Evolutionary conservation across 2,329 filamentous ascomycete species (phyloP), one percentile per base, ranked within the genome.

Genomic region (Diatrype stigma): DNA sequence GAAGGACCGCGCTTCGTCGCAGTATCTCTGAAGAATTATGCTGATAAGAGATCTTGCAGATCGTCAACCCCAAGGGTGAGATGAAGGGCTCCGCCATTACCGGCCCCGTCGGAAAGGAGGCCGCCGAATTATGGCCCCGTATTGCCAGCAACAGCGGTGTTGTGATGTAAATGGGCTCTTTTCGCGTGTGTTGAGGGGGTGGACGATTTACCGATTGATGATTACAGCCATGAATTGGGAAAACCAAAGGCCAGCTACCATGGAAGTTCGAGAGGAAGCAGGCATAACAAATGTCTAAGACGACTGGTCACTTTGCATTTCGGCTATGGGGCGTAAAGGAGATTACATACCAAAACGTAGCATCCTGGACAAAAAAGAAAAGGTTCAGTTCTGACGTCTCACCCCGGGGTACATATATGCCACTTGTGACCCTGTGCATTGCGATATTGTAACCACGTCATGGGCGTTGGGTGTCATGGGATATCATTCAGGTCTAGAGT

Each of bases 31-130:
- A 55, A 49, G 50, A 19, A 16, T 19, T 50, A 22, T 52, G 63
- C 74, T 79, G 63, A 80, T 66, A 21, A 16, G 2, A 1, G 17
- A 42, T 37, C 47, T 45, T 30, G 48, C 70, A 94, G 89, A 99
- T 99, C 72, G 94, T 99, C 84, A 99, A 99, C 85, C 91, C 93
- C 78, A 99, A 99, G 89, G 94, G 94, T 81, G 94, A 99, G 83
- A 99, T 99, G 94, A 99, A 99, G 89, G 94, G 94, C 73, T 96
- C 91, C 63, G 94, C 94, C 76, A 99, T 99, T 76, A 99, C 94
- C 68, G 94, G 94, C 67, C 94, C 94, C 68, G 93, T 99, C 73
- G 94, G 93, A 77, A 99, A 99, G 88, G 94, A 99, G 82, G 94
- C 94, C 74, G 94, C 94, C 76, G 94, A 99, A 82, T 85, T 99